Percentiles rank a stretch among this genome's conserved stretches.
Evolutionary conservation across 331 rosid species (phyloP).

Genomic region (Pyrus hybrid): DNA sequence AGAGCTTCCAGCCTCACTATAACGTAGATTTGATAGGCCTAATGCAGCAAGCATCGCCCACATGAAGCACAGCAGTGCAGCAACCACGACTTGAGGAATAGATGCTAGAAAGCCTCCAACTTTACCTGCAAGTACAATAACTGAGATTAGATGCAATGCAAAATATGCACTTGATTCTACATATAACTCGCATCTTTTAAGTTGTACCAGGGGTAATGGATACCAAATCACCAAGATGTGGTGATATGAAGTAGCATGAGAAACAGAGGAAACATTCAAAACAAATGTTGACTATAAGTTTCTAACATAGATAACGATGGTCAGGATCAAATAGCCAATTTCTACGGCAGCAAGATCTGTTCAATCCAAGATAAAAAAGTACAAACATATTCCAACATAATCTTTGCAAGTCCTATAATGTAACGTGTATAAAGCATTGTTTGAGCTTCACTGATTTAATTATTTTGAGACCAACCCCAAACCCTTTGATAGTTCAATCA

Average conservation of each 20-base stretch:
- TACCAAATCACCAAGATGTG: neutral
- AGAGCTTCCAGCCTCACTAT: constrained; percentile 99
- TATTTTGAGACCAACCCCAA: neutral
- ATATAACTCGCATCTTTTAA: neutral
- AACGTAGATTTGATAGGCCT: constrained; percentile 95
- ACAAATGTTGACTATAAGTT: neutral
- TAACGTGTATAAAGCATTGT: neutral
- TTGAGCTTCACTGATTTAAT: neutral
- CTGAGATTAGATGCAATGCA: neutral
- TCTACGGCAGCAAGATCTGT: neutral
- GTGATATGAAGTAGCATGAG: neutral
- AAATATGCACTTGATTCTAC: neutral
- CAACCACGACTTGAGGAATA: constrained; percentile 94
- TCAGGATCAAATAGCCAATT: neutral
- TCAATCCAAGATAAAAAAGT: neutral
- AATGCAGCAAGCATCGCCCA: constrained; percentile 98
- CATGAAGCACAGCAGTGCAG: constrained; percentile 97
- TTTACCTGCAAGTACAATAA: constrained; percentile 50
- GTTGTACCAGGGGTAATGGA: neutral
- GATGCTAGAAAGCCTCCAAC: constrained; percentile 98
- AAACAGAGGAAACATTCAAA: neutral
- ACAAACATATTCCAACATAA: neutral
- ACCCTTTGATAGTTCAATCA: neutral
- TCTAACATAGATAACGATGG: neutral
- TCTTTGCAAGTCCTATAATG: neutral